These are phyloP conservation scores for Mollisiaceae sp. DNA, from an alignment of 2,329 filamentous ascomycete species.

Conservation along the genomic window DNA sequence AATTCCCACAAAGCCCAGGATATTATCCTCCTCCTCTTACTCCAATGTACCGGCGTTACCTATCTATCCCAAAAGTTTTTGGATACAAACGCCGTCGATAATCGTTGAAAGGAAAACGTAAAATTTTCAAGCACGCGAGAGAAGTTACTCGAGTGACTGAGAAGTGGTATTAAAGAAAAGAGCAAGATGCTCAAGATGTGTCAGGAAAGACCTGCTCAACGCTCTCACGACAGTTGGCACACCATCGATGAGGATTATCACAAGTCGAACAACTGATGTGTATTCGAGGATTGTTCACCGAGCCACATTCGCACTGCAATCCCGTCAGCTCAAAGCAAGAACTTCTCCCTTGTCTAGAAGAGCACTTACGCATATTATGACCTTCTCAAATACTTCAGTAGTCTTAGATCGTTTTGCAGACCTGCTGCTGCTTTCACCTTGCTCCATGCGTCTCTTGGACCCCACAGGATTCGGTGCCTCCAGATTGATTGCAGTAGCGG, in stretches of 20 bases:
- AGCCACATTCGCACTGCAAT: constrained; percentile 32
- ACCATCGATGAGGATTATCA: constrained; percentile 28
- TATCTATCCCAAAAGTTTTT: not conserved
- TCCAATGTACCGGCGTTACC: not conserved
- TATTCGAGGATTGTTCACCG: constrained; percentile 28
- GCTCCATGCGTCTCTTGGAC: not conserved
- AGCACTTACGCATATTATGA: not conserved
- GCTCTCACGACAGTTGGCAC: constrained; percentile 18
- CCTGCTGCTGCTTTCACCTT: not conserved
- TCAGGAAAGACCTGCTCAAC: not conserved
- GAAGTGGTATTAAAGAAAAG: not conserved
- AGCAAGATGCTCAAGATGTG: not conserved
- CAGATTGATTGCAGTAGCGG: constrained; percentile 17
- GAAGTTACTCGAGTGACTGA: not conserved
- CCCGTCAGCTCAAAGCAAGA: not conserved
- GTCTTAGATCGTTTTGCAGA: not conserved
- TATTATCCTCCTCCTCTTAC: not conserved
- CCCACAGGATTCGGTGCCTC: constrained; percentile 1
- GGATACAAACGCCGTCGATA: not conserved
- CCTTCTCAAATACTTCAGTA: not conserved
- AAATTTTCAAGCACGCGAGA: not conserved
- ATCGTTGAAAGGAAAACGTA: not conserved
- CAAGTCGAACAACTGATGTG: constrained; percentile 27
- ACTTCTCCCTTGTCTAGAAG: not conserved
- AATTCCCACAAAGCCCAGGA: not conserved